Conservation (phyloP, 1,284 basidiomycete species). For the Irpex sp. region DNA sequence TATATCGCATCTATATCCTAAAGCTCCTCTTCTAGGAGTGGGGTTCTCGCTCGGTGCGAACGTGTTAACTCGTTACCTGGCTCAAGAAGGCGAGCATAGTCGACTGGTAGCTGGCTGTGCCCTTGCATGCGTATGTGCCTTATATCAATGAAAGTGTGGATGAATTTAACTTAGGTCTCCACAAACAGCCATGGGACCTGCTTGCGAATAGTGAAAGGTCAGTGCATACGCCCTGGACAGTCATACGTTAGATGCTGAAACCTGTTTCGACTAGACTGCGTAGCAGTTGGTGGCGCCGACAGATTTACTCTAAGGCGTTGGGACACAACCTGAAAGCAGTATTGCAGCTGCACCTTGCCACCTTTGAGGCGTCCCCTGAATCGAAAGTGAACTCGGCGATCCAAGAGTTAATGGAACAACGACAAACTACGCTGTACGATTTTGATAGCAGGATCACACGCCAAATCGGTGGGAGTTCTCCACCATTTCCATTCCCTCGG, state of each 20-base stretch:
- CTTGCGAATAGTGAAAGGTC: constrained; percentile 55
- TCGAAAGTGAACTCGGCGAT: constrained; percentile 49
- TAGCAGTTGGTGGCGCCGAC: constrained; percentile 58
- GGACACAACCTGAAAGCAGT: constrained; percentile 74
- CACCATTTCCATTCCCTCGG: constrained; percentile 76
- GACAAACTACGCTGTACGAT: constrained; percentile 48
- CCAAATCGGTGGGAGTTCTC: constrained; percentile 74
- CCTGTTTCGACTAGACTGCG: constrained; percentile 47
- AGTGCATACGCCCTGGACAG: constrained; percentile 16
- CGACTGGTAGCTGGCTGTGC: constrained; percentile 77
- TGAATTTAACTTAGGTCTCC: constrained; percentile 4
- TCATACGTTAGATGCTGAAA: constrained; percentile 14
- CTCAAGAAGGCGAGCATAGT: constrained; percentile 77
- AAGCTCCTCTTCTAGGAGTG: constrained; percentile 80
- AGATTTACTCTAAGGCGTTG: constrained; percentile 84
- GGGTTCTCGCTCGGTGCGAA: constrained; percentile 96
- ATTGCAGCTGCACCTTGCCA: constrained; percentile 56
- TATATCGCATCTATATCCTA: constrained; percentile 72
- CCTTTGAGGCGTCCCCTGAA: constrained; percentile 48
- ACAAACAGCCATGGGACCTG: constrained; percentile 73
- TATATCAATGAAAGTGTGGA: constrained; percentile 1
- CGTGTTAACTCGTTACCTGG: constrained; percentile 89
- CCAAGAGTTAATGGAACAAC: constrained; percentile 37
- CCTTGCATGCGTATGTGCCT: constrained; percentile 69
- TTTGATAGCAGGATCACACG: constrained; percentile 73